These are phyloP conservation scores for Pseudogymnoascus sp. DNA, from an alignment of 2,329 filamentous ascomycete genomes.

Conservation along the genomic window DNA sequence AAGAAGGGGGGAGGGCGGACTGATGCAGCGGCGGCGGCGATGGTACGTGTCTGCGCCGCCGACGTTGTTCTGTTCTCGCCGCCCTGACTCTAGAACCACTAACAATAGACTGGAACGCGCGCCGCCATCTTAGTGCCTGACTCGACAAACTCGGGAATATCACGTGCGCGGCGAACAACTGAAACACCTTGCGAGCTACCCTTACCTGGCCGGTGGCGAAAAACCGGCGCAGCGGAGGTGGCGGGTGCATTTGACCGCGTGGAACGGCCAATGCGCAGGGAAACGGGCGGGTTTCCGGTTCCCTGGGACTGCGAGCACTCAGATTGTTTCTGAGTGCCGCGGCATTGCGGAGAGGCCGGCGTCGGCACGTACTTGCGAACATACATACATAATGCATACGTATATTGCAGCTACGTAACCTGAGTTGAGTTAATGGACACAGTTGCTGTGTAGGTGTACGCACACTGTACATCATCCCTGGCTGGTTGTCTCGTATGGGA, in stretches of 20 bases:
- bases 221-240: neutral
- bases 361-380: too few relatives aligned
- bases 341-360: neutral
- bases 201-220: slow-evolving; percentile 6
- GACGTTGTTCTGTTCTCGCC: neutral
- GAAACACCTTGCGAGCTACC: slow-evolving; percentile 2
- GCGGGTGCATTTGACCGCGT: neutral
- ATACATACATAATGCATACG: neutral
- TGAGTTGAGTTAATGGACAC: neutral
- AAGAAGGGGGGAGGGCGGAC: neutral
- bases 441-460: neutral
- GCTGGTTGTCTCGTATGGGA: neutral
- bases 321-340: neutral
- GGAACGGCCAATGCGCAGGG: neutral
- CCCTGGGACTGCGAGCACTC: neutral
- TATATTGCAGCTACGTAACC: neutral
- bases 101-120: neutral
- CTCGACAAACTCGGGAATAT: neutral
- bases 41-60: too few relatives aligned
- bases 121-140: neutral
- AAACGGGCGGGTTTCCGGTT: neutral
- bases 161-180: neutral
- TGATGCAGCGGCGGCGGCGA: neutral
- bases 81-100: neutral
- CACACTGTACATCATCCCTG: neutral